A percentile compares a stretch with the other conserved stretches of the same genome.
These are phyloP conservation scores for Lactifluus rugatus DNA, from an alignment of 768 basidiomycete species.

Conservation along the genomic window DNA sequence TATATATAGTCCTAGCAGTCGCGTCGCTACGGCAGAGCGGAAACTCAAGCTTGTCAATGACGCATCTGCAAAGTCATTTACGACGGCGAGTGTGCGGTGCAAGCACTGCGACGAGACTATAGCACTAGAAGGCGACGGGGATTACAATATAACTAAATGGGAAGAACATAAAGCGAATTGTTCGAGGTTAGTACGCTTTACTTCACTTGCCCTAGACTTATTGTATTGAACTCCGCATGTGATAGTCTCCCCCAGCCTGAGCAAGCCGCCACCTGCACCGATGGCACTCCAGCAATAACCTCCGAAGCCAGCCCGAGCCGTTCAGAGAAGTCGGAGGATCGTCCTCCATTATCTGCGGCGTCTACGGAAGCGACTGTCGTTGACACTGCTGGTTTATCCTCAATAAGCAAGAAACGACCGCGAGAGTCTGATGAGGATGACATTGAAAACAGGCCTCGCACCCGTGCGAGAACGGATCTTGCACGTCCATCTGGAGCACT, in stretches of 20 bases:
- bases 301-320: conserved; percentile 3
- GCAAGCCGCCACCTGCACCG: not conserved
- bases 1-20: conserved; percentile 40
- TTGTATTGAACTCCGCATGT: not conserved
- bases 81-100: conserved; percentile 40
- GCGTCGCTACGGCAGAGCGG: conserved; percentile 53
- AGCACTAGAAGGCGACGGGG: conserved; percentile 37
- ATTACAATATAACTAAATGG: conserved; percentile 56
- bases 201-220: not conserved
- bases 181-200: conserved; percentile 27
- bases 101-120: conserved; percentile 39
- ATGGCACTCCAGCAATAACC: not conserved
- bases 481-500: conserved; percentile 32
- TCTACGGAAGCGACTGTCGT: conserved; percentile 34
- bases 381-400: conserved; percentile 21
- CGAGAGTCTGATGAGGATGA: conserved; percentile 33
- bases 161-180: conserved; percentile 50
- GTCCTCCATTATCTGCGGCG: conserved; percentile 22
- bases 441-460: conserved; percentile 35
- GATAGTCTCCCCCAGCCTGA: not conserved
- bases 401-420: conserved; percentile 37
- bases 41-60: conserved; percentile 58
- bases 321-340: conserved; percentile 12
- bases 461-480: conserved; percentile 42
- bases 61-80: conserved; percentile 44